Conservation (phyloP, 2,329 filamentous ascomycete genomes). For the Arthroderma sp. region DNA sequence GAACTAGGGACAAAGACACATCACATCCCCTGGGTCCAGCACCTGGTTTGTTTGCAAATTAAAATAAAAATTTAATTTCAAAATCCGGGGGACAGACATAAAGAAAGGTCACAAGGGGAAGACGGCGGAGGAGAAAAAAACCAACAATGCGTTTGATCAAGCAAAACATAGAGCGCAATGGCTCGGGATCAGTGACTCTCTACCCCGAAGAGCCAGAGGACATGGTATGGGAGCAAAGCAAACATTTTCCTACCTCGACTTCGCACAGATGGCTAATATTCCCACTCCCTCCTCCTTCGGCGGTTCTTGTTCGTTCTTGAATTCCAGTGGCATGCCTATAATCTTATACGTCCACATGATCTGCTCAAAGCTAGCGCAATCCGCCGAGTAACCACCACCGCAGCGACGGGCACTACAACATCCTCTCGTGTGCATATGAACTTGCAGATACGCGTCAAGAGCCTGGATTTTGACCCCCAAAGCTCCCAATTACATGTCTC, state of each 20-base stretch:
- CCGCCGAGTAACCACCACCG: conserved; percentile 49
- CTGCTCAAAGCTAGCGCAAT: conserved; percentile 53
- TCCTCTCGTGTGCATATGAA: conserved; percentile 52
- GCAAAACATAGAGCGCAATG: conserved; percentile 52
- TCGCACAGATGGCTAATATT: neutral
- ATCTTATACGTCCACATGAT: conserved; percentile 55
- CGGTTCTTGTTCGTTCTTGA: neutral
- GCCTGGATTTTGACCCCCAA: conserved; percentile 56
- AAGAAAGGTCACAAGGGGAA: too few species aligned
- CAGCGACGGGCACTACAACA: conserved; percentile 44
- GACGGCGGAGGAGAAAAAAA: too few species aligned
- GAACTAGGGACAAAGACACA: too few species aligned
- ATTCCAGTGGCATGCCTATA: conserved; percentile 58
- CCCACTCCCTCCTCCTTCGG: neutral
- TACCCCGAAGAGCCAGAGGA: conserved; percentile 62
- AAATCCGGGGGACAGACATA: too few species aligned
- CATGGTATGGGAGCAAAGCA: conserved; percentile 40
- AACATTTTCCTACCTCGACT: neutral
- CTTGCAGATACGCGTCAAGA: conserved; percentile 52
- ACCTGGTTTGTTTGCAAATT: too few species aligned
- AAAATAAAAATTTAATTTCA: too few species aligned
- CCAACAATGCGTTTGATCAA: conserved; percentile 51
- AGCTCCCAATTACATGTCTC: conserved; percentile 56
- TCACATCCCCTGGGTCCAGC: too few species aligned
- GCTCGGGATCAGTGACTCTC: conserved; percentile 52